Evolutionary conservation across 257 asterid species (phyloP).

Genomic region (Salvia hispanica): DNA sequence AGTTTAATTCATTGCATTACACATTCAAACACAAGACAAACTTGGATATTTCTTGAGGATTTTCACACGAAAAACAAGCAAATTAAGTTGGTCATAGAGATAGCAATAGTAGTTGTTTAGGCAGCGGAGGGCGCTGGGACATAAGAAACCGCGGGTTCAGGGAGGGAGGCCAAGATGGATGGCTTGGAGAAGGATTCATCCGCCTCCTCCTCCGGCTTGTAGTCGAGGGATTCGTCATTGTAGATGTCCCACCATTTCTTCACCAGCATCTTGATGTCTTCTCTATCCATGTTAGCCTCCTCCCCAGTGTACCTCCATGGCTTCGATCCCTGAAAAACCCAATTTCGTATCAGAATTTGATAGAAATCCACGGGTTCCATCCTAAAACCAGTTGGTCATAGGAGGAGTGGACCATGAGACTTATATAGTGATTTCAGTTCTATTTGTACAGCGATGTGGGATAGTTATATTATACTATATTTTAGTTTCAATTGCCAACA

Average conservation of each 20-base stretch:
- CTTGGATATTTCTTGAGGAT: constrained; percentile 29
- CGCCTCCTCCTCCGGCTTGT: constrained; percentile 41
- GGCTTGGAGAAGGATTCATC: constrained; percentile 51
- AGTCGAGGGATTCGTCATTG: constrained; percentile 56
- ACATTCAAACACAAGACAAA: constrained; percentile 28
- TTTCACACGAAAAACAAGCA: constrained; percentile 26
- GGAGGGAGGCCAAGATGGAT: constrained; percentile 47
- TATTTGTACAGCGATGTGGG: too few species aligned
- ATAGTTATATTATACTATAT: too few species aligned
- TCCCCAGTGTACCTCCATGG: constrained; percentile 72
- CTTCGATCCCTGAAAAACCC: constrained; percentile 50
- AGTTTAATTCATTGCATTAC: neutral
- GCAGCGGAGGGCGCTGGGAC: constrained; percentile 80
- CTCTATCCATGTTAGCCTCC: constrained; percentile 67
- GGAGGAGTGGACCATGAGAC: too few species aligned
- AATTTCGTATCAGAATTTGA: too few species aligned
- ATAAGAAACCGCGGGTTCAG: constrained; percentile 56
- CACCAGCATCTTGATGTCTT: constrained; percentile 58
- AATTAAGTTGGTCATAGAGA: constrained; percentile 16
- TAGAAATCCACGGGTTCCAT: too few species aligned
- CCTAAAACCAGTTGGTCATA: too few species aligned
- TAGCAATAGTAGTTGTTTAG: constrained; percentile 32
- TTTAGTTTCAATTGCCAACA: too few species aligned
- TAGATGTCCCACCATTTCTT: constrained; percentile 74
- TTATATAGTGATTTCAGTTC: too few species aligned